These are phyloP conservation scores for Fusarium verticillioides DNA, from an alignment of 2,329 filamentous ascomycete species.

Conservation along the genomic window DNA sequence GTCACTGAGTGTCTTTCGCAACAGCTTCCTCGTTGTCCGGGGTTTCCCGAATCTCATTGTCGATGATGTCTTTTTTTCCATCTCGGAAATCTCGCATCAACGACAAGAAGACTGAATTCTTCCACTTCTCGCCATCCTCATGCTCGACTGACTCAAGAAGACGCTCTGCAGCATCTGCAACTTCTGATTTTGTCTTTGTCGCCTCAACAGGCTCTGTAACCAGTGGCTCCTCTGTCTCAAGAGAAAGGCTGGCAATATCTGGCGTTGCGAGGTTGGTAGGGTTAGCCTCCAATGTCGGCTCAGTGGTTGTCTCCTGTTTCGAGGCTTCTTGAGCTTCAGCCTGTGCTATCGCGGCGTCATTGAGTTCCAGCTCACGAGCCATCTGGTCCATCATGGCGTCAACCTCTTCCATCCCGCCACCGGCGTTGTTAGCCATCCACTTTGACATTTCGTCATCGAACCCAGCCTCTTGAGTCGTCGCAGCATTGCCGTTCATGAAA, in stretches of 20 bases:
- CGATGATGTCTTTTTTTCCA: conserved; percentile 56
- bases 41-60: conserved; percentile 54
- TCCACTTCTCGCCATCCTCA: conserved; percentile 59
- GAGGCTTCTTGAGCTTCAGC: conserved; percentile 24
- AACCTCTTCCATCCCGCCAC: conserved; percentile 51
- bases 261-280: conserved; percentile 43
- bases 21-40: conserved; percentile 23
- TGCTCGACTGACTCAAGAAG: conserved; percentile 57
- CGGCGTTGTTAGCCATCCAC: conserved; percentile 54
- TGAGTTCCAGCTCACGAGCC: conserved; percentile 54
- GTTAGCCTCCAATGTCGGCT: conserved; percentile 9
- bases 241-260: conserved; percentile 49
- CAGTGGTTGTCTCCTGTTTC: conserved; percentile 4
- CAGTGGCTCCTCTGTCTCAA: conserved; percentile 32
- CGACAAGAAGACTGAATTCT: conserved; percentile 57
- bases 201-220: conserved; percentile 27
- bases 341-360: conserved; percentile 46
- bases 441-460: conserved; percentile 55
- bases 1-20: conserved; percentile 33
- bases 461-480: conserved; percentile 47
- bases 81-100: conserved; percentile 60
- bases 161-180: conserved; percentile 56
- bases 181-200: conserved; percentile 49
- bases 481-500: conserved; percentile 39
- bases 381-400: conserved; percentile 58